Base-by-base conservation (phyloP, 371 early-diverging fungal species). In the Mortierella sp. region DNA sequence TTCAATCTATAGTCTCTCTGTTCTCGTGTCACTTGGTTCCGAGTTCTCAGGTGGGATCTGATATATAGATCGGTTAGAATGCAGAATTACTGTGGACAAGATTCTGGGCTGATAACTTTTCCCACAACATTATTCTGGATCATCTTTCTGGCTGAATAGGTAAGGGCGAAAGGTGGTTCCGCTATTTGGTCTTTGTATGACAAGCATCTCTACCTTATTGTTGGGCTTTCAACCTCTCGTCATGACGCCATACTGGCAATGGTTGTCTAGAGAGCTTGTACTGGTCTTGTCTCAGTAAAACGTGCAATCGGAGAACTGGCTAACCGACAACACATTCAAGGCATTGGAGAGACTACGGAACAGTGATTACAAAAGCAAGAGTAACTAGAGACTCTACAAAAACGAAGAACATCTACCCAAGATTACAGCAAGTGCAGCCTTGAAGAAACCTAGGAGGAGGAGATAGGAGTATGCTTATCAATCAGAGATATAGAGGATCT, bases 21-120 rank as follows among this genome's bases (percentile, higher is more conserved):
- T 67, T 80, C 38, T 28, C 71, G 16, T 74, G 74, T 52, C 58
- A 71, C 52, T 70, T 79, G 74, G 74, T 79, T 8, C 74, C 68
- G 0, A 70, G 70, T 45, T 73, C 70, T 50, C 74, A 73, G 24
- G 64, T 74, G 15, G 68, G 74, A 11, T 6, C 60, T 11, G 79
- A 74, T 28, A 70, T 55, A 45, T 74, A 74, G 74, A 79, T 74
- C 24, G 68, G 74, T 8, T 74, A 79, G 59, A 70, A 78, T 64
- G 68, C 70, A 2, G 79, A 73, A 1, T 47, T 72, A 1, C 72
- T 77, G 1, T 60, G 52, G 65, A 72, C 77, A 21, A 69, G 69
- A 9, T 77, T 65, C 53, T 77, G 77, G 77, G 47, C 61, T 4
- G 77, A 72, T 16, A 72, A 72, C 50, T 47, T 77, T 41, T 65